phyloP scores from a whole-genome alignment of 1,284 basidiomycete species.

The Anthracocystis walkeri region DNA sequence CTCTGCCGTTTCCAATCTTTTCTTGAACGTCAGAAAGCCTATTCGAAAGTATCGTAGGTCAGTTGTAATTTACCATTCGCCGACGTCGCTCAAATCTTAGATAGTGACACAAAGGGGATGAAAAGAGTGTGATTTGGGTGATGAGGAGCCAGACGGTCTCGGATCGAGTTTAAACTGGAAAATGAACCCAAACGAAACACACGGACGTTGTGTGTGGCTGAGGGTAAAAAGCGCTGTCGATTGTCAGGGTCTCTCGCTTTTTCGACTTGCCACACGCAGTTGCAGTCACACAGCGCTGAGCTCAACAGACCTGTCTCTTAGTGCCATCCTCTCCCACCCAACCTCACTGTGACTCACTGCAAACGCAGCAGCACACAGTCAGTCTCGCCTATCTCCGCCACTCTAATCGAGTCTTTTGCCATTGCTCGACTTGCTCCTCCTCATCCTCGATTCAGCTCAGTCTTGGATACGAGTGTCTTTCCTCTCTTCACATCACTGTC shows the following conservation, averaged over 20 bases:
- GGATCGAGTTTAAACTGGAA: too few relatives aligned
- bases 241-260: constrained; percentile 16
- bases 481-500: constrained; percentile 1
- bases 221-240: neutral
- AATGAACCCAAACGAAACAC: neutral
- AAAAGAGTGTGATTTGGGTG: too few relatives aligned
- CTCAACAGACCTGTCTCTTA: constrained; percentile 11
- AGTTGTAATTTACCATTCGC: too few relatives aligned
- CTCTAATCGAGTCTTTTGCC: neutral
- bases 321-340: constrained; percentile 3
- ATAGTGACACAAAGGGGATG: too few relatives aligned
- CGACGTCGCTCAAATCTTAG: too few relatives aligned
- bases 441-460: constrained; percentile 5
- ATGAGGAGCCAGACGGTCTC: too few relatives aligned
- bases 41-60: too few relatives aligned
- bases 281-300: neutral
- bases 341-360: constrained; percentile 13
- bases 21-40: too few relatives aligned
- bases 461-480: constrained; percentile 4
- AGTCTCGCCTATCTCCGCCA: constrained; percentile 31
- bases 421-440: neutral
- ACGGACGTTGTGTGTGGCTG: neutral
- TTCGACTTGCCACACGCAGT: constrained; percentile 9
- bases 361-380: neutral
- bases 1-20: neutral